These are phyloP conservation scores for Venturia pyrina DNA, from an alignment of 2,329 filamentous ascomycete genomes.

Conservation along the genomic window DNA sequence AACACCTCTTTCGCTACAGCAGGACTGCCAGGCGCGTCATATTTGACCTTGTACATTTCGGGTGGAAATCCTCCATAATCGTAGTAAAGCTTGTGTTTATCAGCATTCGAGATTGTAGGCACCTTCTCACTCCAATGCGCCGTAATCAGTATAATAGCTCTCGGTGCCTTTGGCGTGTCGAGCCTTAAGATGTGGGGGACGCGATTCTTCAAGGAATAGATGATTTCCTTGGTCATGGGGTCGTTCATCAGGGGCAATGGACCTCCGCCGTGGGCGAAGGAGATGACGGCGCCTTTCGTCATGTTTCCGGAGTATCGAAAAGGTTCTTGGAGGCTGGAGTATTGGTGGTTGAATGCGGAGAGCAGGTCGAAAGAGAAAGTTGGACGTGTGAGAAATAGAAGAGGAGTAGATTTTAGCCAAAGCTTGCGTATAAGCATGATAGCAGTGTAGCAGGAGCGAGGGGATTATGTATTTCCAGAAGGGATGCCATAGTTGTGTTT, in stretches of 20 bases:
- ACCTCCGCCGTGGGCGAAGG: slow-evolving; percentile 33
- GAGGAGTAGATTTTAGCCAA: background rate
- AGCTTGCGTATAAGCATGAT: background rate
- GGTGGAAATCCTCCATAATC: slow-evolving; percentile 52
- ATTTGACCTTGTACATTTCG: slow-evolving; percentile 45
- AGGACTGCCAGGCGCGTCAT: slow-evolving; percentile 47
- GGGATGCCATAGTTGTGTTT: background rate
- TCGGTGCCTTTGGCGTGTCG: slow-evolving; percentile 38
- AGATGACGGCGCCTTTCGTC: slow-evolving; percentile 27
- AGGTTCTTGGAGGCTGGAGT: slow-evolving; percentile 5
- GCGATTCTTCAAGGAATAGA: slow-evolving; percentile 40
- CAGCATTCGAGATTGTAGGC: slow-evolving; percentile 42
- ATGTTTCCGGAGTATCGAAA: slow-evolving; percentile 11
- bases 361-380: background rate
- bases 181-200: slow-evolving; percentile 48
- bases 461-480: background rate
- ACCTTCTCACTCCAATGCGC: slow-evolving; percentile 45
- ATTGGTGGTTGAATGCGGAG: background rate
- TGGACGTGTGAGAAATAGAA: background rate
- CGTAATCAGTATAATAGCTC: slow-evolving; percentile 47
- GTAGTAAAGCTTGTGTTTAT: slow-evolving; percentile 41
- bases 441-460: background rate
- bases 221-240: slow-evolving; percentile 41
- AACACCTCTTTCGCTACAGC: slow-evolving; percentile 41
- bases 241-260: slow-evolving; percentile 51